phyloP scores from a whole-genome alignment of 2,329 filamentous ascomycete genomes.

The Scedosporium apiospermum region DNA sequence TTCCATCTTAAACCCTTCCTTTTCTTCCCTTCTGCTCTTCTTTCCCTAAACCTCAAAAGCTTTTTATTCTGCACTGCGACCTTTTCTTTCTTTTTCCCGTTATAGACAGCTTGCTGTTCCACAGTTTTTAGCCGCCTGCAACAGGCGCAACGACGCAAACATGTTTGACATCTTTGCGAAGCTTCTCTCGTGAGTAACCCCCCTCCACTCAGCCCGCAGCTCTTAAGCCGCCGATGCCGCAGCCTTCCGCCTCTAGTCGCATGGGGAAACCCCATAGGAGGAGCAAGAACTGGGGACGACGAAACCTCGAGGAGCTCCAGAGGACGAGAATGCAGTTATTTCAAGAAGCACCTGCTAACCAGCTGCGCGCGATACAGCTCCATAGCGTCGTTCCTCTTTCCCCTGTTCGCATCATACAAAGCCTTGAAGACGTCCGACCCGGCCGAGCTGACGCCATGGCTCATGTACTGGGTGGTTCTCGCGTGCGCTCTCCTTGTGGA shows the following conservation, averaged over 20 bases:
- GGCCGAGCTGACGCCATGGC: constrained; percentile 85
- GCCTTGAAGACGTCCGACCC: constrained; percentile 88
- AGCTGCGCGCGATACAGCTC: constrained; percentile 44
- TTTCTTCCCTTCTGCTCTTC: not conserved
- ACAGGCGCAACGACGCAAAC: constrained; percentile 13
- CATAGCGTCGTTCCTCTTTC: constrained; percentile 82
- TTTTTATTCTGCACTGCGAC: too few relatives aligned
- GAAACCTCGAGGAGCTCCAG: constrained; percentile 7
- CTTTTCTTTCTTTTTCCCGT: too few relatives aligned
- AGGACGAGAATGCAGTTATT: constrained; percentile 9
- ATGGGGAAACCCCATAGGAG: constrained; percentile 14
- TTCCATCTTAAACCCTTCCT: not conserved
- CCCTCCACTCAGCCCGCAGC: constrained; percentile 12
- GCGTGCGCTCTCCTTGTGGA: constrained; percentile 73
- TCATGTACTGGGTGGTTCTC: constrained; percentile 98
- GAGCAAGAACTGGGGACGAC: not conserved
- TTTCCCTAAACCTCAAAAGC: not conserved
- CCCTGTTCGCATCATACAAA: constrained; percentile 96
- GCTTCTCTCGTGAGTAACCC: constrained; percentile 59
- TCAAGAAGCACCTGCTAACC: constrained; percentile 9
- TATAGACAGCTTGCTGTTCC: not conserved
- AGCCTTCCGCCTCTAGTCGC: not conserved
- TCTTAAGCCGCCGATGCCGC: constrained; percentile 1
- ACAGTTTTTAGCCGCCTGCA: not conserved
- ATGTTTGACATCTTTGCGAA: constrained; percentile 76